Evolutionary conservation across 1,284 basidiomycete genomes (phyloP).

Genomic region (Irpex sp.): DNA sequence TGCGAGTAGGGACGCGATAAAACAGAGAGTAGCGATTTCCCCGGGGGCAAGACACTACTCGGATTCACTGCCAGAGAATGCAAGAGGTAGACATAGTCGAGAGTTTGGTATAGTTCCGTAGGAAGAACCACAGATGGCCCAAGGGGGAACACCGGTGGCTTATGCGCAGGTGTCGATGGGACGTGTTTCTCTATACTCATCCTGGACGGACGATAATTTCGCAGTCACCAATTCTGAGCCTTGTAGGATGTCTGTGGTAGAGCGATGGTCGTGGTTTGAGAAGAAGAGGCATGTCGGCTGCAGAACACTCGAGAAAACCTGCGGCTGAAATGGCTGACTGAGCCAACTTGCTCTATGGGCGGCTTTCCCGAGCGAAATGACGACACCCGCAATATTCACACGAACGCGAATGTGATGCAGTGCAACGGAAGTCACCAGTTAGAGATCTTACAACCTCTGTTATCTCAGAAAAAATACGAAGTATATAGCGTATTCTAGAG

Average conservation of each 20-base stretch:
- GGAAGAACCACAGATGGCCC: conserved; percentile 37
- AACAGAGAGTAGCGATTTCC: conserved; percentile 65
- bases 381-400: not conserved
- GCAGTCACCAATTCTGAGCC: not conserved
- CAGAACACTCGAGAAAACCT: conserved; percentile 14
- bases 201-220: not conserved
- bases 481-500: not conserved
- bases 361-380: not conserved
- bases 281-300: conserved; percentile 18
- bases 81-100: conserved; percentile 60
- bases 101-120: conserved; percentile 44
- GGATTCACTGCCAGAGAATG: conserved; percentile 61
- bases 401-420: not conserved
- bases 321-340: not conserved
- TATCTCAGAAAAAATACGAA: not conserved
- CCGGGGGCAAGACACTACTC: conserved; percentile 53
- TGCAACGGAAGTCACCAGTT: too few species aligned
- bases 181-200: not conserved
- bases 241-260: not conserved
- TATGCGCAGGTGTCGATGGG: conserved; percentile 18
- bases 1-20: conserved; percentile 39
- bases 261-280: not conserved
- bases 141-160: conserved; percentile 28
- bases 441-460: too few species aligned
- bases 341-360: not conserved